Conservation (phyloP, 305 asterid genomes). For the Fraxinus greggii region DNA sequence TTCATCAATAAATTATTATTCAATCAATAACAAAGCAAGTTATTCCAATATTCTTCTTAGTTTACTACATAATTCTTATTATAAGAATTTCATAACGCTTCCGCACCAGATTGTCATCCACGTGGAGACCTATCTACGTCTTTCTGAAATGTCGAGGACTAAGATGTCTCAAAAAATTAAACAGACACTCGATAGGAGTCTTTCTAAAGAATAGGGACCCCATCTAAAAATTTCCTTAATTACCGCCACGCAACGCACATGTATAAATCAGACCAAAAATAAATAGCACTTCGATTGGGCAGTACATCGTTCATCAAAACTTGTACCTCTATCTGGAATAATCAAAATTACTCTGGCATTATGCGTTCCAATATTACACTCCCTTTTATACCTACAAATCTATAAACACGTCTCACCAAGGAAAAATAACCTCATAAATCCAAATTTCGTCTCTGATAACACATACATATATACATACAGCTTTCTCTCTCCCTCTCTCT, state of each 20-base stretch:
- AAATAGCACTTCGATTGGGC: neutral
- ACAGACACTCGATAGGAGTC: neutral
- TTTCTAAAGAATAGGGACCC: neutral
- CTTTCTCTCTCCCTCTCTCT: constrained; percentile 24
- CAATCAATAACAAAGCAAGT: too few relatives aligned
- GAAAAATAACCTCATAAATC: constrained; percentile 12
- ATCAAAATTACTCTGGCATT: constrained; percentile 6
- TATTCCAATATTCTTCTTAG: too few relatives aligned
- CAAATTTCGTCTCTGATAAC: neutral
- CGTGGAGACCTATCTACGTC: neutral
- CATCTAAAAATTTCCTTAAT: neutral
- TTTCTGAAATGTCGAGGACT: neutral
- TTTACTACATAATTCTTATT: too few relatives aligned
- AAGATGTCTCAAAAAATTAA: neutral
- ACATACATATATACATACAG: neutral
- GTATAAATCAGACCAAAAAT: neutral
- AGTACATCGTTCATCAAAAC: neutral
- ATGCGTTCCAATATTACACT: neutral
- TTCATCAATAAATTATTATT: too few relatives aligned
- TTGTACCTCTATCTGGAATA: neutral
- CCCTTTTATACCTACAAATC: neutral
- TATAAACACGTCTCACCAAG: constrained; percentile 4
- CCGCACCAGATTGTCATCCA: neutral
- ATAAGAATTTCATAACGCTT: too few relatives aligned
- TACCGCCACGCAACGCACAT: neutral